Evolutionary conservation across 495 filamentous ascomycete genomes (phyloP).

Genomic region (Aspergillus homomorphus): DNA sequence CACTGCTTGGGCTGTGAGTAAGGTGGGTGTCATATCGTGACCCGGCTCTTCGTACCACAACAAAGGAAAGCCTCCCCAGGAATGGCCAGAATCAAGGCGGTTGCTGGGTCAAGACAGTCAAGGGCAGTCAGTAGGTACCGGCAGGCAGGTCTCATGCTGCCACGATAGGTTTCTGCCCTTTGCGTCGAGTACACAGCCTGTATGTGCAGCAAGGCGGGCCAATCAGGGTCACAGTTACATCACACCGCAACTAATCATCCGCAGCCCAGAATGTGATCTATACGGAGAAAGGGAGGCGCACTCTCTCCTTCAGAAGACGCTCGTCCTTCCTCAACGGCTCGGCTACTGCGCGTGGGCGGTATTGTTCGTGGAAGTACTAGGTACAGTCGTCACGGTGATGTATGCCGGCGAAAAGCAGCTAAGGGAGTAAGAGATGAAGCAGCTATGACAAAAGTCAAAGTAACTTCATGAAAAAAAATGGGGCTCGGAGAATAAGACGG

Average conservation of each 20-base stretch:
- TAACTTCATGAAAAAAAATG: neutral
- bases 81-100: neutral
- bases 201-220: constrained; percentile 1
- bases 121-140: neutral
- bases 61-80: neutral
- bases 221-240: neutral
- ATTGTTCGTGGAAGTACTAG: too few species aligned
- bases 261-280: neutral
- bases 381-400: constrained; percentile 2
- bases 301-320: too few species aligned
- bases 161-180: neutral
- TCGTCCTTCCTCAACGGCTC: neutral
- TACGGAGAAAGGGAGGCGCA: neutral
- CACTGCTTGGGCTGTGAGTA: neutral
- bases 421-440: neutral
- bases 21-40: neutral
- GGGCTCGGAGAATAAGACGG: neutral
- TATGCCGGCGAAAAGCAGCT: neutral
- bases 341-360: neutral
- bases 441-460: neutral
- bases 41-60: neutral
- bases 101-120: neutral
- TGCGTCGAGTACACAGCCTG: neutral
- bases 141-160: neutral
- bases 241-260: constrained; percentile 2